Evolutionary conservation across 257 asterid species (phyloP), one percentile per base, ranked within the genome.

Genomic region (Primulina eburnea): DNA sequence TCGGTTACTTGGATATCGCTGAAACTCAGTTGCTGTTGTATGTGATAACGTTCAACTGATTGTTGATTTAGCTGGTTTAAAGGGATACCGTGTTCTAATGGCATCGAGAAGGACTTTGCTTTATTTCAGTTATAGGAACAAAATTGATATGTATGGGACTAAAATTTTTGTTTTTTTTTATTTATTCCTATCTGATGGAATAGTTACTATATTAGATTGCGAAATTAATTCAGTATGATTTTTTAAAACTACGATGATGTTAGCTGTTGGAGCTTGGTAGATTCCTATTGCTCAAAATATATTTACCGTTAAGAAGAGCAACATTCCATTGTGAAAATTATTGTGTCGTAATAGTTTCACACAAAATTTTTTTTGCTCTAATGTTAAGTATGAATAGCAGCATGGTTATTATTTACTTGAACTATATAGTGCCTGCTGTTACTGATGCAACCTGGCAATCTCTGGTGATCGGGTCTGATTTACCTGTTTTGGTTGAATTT

Each of bases 401-500:
- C 52, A 50, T 58, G 35, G 35, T 65, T 70, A 53, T 60, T 80
- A 30, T 29, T 71, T 71, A 67, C 60, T 78, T 62, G 38, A 74
- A 73, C 38, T 80, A 88, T 80, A 88, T 89, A 87, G 98, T 92
- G 77, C 75, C 88, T 34, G 76, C 81, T 47, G 79, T 88, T 67
- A 65, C 64, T 43, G 97, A 92, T 20, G 63, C 82, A 9, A 30
- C 71, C 62, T 92, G 98, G 98, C 74, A 90, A 76, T 30, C 83
- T 5, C 61, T 34, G 26, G 98, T 92, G 5, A 84, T 92, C 0
- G 89, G 79, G 56, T 76, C 78, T 20, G 75, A 81, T 21, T 4
- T 33, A 20, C 95, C 98, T 16, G 98, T 92, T 64, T 68, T 92
- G 77, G 95, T 92, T 37, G 98, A 92, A 77, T 92, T 90, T 69